Evolutionary conservation across 2,329 filamentous ascomycete species (phyloP), one percentile per base, ranked within the genome.

Genomic region (Hirsutella rhossiliensis): DNA sequence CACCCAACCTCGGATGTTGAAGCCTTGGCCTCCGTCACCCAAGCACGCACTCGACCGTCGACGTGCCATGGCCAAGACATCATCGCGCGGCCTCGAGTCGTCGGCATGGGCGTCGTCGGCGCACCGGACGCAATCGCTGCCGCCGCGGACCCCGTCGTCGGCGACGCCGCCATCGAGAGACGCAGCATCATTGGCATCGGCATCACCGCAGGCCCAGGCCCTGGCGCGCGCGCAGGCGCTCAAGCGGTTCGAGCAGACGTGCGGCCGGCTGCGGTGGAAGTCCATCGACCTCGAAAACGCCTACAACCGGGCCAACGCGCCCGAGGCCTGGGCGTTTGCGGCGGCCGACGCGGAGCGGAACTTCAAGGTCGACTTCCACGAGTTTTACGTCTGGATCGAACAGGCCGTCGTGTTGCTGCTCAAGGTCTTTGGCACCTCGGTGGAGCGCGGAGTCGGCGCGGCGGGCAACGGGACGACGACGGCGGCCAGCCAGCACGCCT

Each of bases 281-380:
- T 68, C 76, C 2, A 68, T 76, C 12, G 78, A 78, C 50, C 65
- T 82, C 29, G 69, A 71, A n/a, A 59, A 64, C 42, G 76, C 69
- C 2, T 82, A 81, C 54, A 59, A 58, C n/a, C 63, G 67, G 2
- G 76, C 78, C 0, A 63, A 64, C 20, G 57, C 62, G 31, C 64
- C 65, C 6, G 45, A 57, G 2, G 54, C 57, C 1, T 58, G 52
- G 30, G 61, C 56, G 36, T 64, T 68, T 38, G 52, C 60, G 0
- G 53, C 56, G 18, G 56, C 59, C 5, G 71, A 75, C 49, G 73
- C 73, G 0, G 77, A 82, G 58, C 69, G 76, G 15, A 85, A 85
- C 70, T 87, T 87, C 66, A 86, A 87, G 58, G 71, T 87, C 8
- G 83, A 87, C 55, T 87, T 87, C 49, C 80, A 84, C 61, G 83